Base-by-base conservation (phyloP, 495 filamentous ascomycete species). In the Aspergillus egyptiacus region DNA sequence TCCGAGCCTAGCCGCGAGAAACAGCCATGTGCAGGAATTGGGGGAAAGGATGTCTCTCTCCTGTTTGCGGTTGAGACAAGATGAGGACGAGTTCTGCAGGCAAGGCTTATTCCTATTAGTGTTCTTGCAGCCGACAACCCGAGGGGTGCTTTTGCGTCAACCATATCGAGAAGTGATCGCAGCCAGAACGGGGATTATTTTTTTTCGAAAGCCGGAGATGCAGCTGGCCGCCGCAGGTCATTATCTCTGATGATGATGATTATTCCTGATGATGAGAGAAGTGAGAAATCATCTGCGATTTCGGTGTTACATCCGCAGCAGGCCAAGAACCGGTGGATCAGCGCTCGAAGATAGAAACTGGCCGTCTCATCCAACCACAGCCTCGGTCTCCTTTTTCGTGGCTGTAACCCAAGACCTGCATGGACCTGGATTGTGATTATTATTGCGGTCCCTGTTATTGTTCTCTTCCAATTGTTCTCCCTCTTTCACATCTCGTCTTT, bases 391-490 rank as follows among this genome's bases (percentile, higher is more conserved):
- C 11, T 24, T 40, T 25, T 33, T 13, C 27, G 42, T 20, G n/a
- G 37, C 30, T 50, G 47, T 50, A 50, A 50, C 47, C 47, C 37
- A 41, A 50, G 41, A 31, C 27, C n/a, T 44, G 28, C 28, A 33
- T 3, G 28, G 27, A 13, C 41, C 17, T 32, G 41, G 27, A 11
- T 19, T n/a, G n/a, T n/a, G n/a, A n/a, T n/a, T n/a, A n/a, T n/a
- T n/a, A n/a, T n/a, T n/a, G n/a, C n/a, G n/a, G n/a, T n/a, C n/a
- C n/a, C n/a, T n/a, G n/a, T 10, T 13, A 13, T 31, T 9, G 15
- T 22, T 11, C 17, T 32, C 28, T 14, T 32, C 41, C 41, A 44
- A 44, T 44, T 25, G 28, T 14, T 31, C 27, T 9, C 28, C 17
- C 41, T 27, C 28, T 19, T 9, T n/a, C n/a, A n/a, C 27, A 15